A percentile compares a stretch with the other conserved stretches of the same genome.
Conservation (phyloP, 345 rosid genomes). For the Salix koriyanagi region DNA sequence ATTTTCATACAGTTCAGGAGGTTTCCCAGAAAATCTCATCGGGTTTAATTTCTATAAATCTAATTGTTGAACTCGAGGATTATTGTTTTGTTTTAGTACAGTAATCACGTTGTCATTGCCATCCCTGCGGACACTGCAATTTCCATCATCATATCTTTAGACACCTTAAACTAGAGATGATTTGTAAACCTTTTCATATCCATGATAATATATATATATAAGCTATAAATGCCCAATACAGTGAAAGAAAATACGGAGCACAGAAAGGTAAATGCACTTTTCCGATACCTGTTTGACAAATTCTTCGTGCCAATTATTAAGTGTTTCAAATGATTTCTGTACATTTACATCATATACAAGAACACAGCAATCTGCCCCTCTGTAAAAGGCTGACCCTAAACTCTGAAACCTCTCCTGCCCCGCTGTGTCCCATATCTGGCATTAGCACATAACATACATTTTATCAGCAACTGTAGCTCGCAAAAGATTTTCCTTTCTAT, state of each 20-base stretch:
- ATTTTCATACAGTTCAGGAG: not conserved
- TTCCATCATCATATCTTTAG: not conserved
- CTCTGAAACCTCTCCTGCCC: slow-evolving; percentile 96
- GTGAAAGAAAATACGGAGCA: not conserved
- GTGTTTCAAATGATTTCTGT: slow-evolving; percentile 54
- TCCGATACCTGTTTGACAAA: slow-evolving; percentile 68
- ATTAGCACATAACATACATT: not conserved
- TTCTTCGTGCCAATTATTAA: slow-evolving; percentile 62
- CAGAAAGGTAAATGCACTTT: not conserved
- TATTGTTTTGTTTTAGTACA: too few relatives aligned
- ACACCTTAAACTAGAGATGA: not conserved
- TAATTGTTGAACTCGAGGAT: too few relatives aligned
- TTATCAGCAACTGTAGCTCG: not conserved
- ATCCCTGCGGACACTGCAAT: not conserved
- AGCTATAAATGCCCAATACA: not conserved
- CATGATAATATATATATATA: too few relatives aligned
- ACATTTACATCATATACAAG: slow-evolving; percentile 70
- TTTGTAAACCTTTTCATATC: not conserved
- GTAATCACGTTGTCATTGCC: too few relatives aligned
- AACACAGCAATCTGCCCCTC: slow-evolving; percentile 92
- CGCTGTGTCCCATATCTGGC: slow-evolving; percentile 93
- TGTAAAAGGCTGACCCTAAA: slow-evolving; percentile 74
- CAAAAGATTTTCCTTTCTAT: not conserved
- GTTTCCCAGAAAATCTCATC: not conserved
- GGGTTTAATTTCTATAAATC: not conserved